A percentile compares a stretch with the other conserved stretches of the same genome.
Evolutionary conservation across 2,329 filamentous ascomycete species (phyloP).

Genomic region (Septoria linicola): DNA sequence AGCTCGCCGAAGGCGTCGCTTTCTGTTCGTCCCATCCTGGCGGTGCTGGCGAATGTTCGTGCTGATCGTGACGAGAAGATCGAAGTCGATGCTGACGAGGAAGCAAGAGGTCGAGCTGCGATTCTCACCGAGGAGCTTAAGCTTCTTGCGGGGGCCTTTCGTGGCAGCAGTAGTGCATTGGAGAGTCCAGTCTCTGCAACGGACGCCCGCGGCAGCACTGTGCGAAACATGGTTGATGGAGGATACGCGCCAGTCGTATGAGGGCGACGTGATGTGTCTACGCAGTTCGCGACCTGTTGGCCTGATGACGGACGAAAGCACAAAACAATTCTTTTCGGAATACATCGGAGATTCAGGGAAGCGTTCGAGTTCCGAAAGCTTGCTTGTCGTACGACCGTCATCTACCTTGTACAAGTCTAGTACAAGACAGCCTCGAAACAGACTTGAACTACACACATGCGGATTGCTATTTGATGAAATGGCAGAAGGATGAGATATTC

Average conservation of each 20-base stretch:
- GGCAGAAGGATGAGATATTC: no score
- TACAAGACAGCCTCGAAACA: no score
- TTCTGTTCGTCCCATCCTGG: constrained; percentile 63
- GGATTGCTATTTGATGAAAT: no score
- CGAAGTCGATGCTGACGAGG: constrained; percentile 3
- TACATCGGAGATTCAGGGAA: no score
- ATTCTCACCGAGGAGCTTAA: constrained; percentile 10
- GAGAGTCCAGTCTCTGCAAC: constrained; percentile 9
- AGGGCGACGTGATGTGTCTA: no score
- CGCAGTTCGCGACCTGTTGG: no score
- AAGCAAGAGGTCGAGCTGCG: constrained; percentile 8
- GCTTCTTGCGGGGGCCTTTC: constrained; percentile 22
- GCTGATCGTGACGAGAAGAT: constrained; percentile 9
- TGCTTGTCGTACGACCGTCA: no score
- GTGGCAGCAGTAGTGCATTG: constrained; percentile 14
- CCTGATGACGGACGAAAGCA: no score
- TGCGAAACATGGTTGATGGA: constrained; percentile 22
- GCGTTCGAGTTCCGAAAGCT: no score
- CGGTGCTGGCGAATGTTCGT: constrained; percentile 36
- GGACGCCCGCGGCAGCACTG: constrained; percentile 21
- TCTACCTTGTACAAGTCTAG: no score
- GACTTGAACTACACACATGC: no score
- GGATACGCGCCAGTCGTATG: neutral
- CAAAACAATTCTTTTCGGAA: no score
- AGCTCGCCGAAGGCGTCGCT: constrained; percentile 98